Percentiles rank a stretch among this genome's conserved stretches.
These are phyloP conservation scores for Gastrodia elata DNA, from an alignment of 106 monocot genomes.

Conservation along the genomic window DNA sequence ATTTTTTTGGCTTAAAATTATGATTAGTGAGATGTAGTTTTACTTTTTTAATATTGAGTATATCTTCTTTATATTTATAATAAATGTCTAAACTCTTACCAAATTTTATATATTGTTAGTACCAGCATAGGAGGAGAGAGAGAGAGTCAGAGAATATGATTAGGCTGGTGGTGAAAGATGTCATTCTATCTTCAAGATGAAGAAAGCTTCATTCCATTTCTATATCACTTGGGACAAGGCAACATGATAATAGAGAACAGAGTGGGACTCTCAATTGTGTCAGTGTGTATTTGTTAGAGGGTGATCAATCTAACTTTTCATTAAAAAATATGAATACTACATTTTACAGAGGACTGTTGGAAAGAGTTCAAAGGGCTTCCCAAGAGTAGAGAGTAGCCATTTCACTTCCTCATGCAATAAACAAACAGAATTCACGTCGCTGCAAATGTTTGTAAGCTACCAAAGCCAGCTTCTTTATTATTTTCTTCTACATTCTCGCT, in stretches of 20 bases:
- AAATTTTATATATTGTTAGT: background rate
- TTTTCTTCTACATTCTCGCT: background rate
- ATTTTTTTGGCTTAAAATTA: too few species aligned
- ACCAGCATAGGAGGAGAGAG: background rate
- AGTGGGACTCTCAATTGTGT: background rate
- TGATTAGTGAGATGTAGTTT: too few species aligned
- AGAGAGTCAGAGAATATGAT: background rate
- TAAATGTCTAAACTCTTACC: too few species aligned
- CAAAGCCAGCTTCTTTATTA: background rate
- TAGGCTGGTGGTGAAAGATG: conserved; percentile 4
- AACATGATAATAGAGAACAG: conserved; percentile 2
- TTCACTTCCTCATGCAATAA: background rate
- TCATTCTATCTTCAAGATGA: conserved; percentile 8
- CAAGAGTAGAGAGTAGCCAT: background rate
- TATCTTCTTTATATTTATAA: too few species aligned
- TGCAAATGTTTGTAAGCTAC: background rate
- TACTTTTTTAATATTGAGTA: too few species aligned
- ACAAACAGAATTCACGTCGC: background rate
- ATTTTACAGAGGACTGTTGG: conserved; percentile 4
- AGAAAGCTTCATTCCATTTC: background rate
- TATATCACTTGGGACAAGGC: background rate
- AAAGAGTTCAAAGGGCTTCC: background rate
- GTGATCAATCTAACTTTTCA: background rate
- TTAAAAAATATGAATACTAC: background rate
- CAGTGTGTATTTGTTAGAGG: background rate